Base-by-base conservation (phyloP, 345 rosid species). In the Dimocarpus longan region DNA sequence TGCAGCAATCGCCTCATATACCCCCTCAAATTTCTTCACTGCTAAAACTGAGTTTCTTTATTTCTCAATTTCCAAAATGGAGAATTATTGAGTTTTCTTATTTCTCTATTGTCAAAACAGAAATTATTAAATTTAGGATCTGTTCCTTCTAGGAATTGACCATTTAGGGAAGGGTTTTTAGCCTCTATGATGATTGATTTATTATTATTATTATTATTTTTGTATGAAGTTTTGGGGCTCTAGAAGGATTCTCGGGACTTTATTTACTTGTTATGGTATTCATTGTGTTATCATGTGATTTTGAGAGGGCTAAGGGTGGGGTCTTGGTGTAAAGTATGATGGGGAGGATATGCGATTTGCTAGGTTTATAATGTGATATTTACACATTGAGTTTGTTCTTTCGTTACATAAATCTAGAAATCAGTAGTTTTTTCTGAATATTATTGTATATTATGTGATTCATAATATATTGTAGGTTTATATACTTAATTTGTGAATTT, bases 401-500 rank as follows among this genome's bases (percentile, higher is more conserved):
- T 70, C 39, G 57, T 48, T 48, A 9, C 42, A 26, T 46, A 70
- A 46, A 48, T 50, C 42, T 8, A 70, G 42, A 16, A 24, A 57
- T 50, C 21, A 39, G 50, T 70, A 50, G 40, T 26, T 70, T 42
- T 73, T 5, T 42, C 32, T 73, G 37, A 67, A 18, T 7, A 18
- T 67, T 37, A 67, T 40, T 67, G 24, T 40, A 39, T 67, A 3
- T 7, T 68, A 40, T 68, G 24, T 11, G 22, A 42, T 52, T 52
- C 12, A 42, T 40, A 21, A 19, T 50, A 52, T 42, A 65, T 32
- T 18, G 40, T 12, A 11, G 22, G 57, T 42, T 42, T 65, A 67
- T 82, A 24, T 13, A 59, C 10, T 54, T 57, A 50, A 63, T 67
- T 43, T 74, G 68, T 46, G 50, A 48, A 15, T 40, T 63, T 63